Conservation (phyloP, 163 green algal species). For the Scenedesmus sp. region DNA sequence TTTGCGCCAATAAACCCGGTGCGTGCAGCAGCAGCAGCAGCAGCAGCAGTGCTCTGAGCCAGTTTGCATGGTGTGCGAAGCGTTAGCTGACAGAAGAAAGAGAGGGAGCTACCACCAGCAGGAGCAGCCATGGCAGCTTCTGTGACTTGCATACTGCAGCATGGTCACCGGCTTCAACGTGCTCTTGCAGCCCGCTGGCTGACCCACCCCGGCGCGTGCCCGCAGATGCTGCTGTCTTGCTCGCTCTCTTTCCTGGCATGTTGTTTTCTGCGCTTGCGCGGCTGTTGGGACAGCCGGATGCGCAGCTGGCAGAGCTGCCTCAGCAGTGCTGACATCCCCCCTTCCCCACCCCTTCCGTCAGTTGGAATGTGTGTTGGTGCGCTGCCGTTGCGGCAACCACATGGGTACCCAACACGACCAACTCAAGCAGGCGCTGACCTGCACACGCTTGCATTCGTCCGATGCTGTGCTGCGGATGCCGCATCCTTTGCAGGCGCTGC, state of each 20-base stretch:
- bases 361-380: background rate
- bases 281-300: slow-evolving; percentile 11
- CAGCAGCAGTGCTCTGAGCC: background rate
- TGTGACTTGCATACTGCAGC: background rate
- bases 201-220: too few species aligned
- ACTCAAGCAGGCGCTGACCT: background rate
- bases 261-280: background rate
- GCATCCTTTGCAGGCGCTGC: background rate
- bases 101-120: background rate
- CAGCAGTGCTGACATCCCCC: too few species aligned
- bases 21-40: background rate
- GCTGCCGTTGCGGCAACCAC: background rate
- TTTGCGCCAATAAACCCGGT: slow-evolving; percentile 71
- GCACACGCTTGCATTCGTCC: background rate
- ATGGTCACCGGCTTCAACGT: background rate
- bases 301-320: slow-evolving; percentile 86
- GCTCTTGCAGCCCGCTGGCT: too few species aligned
- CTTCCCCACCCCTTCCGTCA: too few species aligned
- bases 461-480: background rate
- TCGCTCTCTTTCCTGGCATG: too few species aligned
- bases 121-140: background rate
- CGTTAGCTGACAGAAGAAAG: background rate
- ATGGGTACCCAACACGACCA: background rate
- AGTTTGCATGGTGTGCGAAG: too few species aligned
- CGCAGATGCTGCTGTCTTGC: too few species aligned